These are phyloP conservation scores for Boletus subparvulus DNA, from an alignment of 768 basidiomycete species.

Conservation along the genomic window DNA sequence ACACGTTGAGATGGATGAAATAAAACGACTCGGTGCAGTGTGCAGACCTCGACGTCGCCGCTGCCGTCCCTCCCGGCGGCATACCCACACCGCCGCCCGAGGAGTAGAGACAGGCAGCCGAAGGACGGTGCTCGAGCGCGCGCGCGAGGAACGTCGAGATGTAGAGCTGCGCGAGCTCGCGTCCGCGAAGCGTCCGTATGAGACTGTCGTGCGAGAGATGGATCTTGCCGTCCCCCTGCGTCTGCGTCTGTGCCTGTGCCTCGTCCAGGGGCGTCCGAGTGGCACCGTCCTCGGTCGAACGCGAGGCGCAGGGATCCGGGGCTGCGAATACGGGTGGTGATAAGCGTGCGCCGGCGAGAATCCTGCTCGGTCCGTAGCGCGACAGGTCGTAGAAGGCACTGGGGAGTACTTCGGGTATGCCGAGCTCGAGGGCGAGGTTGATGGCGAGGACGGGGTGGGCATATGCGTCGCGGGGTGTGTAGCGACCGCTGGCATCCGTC, in stretches of 20 bases:
- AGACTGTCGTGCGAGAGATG: conserved; percentile 41
- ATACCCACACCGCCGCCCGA: neutral
- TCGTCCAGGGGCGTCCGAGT: neutral
- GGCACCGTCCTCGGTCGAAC: neutral
- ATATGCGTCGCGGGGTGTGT: conserved; percentile 56
- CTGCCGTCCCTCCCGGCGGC: neutral
- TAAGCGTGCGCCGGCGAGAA: conserved; percentile 50
- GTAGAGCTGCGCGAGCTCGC: conserved; percentile 62
- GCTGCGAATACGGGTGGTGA: conserved; percentile 33
- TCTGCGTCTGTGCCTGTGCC: neutral
- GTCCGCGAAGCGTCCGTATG: conserved; percentile 54
- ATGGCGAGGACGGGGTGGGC: conserved; percentile 72
- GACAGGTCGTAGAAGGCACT: conserved; percentile 74
- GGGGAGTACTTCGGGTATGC: conserved; percentile 56
- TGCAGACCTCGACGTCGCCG: conserved; percentile 10
- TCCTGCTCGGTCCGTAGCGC: conserved; percentile 70
- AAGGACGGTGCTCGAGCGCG: conserved; percentile 54
- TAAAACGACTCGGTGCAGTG: conserved; percentile 69
- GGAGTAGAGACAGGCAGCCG: conserved; percentile 48
- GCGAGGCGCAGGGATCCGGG: conserved; percentile 18
- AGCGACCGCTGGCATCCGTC: conserved; percentile 50
- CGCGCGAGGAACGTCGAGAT: conserved; percentile 58
- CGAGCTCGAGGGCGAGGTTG: conserved; percentile 65
- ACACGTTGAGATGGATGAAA: conserved; percentile 70
- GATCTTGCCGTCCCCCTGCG: conserved; percentile 2